Conservation (phyloP, 2,329 filamentous ascomycete genomes). For the Ophiostoma ulmi region DNA sequence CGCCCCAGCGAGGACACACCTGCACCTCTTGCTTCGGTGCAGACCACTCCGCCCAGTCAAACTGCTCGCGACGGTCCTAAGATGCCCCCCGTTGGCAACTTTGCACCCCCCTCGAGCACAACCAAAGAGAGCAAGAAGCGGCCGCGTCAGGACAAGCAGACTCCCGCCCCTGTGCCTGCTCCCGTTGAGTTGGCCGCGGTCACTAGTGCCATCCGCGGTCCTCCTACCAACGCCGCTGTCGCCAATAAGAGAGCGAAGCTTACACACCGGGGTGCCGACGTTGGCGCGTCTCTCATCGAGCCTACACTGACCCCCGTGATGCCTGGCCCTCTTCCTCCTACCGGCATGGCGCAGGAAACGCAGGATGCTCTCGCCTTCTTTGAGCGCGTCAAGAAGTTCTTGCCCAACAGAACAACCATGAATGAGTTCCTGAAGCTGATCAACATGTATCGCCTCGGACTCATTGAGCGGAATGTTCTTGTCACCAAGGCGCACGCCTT, state of each 20-base stretch:
- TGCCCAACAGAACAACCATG: slow-evolving; percentile 86
- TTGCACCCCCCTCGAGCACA: slow-evolving; percentile 74
- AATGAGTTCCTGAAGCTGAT: slow-evolving; percentile 96
- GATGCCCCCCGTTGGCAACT: slow-evolving; percentile 91
- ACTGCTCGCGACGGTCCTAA: slow-evolving; percentile 58
- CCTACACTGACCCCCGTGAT: slow-evolving; percentile 84
- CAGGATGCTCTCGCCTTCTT: slow-evolving; percentile 90
- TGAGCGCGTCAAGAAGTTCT: slow-evolving; percentile 92
- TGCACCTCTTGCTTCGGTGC: slow-evolving; percentile 41
- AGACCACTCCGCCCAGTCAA: slow-evolving; percentile 52
- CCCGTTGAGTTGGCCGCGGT: slow-evolving; percentile 38
- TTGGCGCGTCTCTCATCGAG: slow-evolving; percentile 57
- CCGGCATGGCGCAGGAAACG: slow-evolving; percentile 64
- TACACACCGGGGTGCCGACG: slow-evolving; percentile 58
- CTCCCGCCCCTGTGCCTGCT: slow-evolving; percentile 45
- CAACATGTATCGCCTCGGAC: slow-evolving; percentile 88
- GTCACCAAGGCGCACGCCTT: slow-evolving; percentile 79
- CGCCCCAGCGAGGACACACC: slow-evolving; percentile 63
- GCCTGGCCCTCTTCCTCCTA: slow-evolving; percentile 79
- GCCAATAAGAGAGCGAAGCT: slow-evolving; percentile 67
- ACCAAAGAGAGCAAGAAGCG: slow-evolving; percentile 90
- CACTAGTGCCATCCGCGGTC: slow-evolving; percentile 36
- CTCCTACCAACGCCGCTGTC: slow-evolving; percentile 33
- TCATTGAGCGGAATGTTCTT: slow-evolving; percentile 80
- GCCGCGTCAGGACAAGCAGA: slow-evolving; percentile 55